phyloP scores from a whole-genome alignment of 2,329 filamentous ascomycete genomes.

The Ophiostoma himal-ulmi region DNA sequence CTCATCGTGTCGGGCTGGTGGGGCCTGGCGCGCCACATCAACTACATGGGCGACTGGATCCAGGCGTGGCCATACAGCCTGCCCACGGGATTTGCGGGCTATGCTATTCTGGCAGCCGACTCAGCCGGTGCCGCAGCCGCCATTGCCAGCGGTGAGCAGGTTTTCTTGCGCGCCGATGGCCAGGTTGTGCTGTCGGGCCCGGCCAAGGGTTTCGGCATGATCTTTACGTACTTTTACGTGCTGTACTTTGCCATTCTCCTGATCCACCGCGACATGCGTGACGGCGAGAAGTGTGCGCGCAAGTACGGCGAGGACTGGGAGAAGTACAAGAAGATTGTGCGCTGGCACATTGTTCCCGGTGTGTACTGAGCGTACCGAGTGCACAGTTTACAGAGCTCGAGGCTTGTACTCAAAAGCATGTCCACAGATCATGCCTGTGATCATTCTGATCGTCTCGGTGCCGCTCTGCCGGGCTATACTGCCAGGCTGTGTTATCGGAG shows the following conservation, averaged over 20 bases:
- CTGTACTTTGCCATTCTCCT: conserved; percentile 84
- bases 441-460: not conserved
- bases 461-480: not conserved
- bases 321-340: conserved; percentile 75
- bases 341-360: conserved; percentile 75
- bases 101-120: conserved; percentile 59
- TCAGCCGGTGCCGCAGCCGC: conserved; percentile 43
- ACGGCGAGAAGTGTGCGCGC: conserved; percentile 82
- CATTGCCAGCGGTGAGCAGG: conserved; percentile 39
- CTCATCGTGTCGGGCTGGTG: conserved; percentile 87
- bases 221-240: conserved; percentile 92
- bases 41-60: conserved; percentile 92
- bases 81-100: conserved; percentile 79
- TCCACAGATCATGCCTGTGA: not conserved
- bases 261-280: conserved; percentile 76
- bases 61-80: conserved; percentile 88
- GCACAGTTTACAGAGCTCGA: not conserved
- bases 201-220: conserved; percentile 74
- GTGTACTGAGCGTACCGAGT: conserved; percentile 55
- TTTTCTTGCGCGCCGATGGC: conserved; percentile 51
- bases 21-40: conserved; percentile 87
- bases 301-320: conserved; percentile 96
- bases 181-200: conserved; percentile 64
- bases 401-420: not conserved
- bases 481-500: not conserved